phyloP scores from a whole-genome alignment of 2,329 filamentous ascomycete species.

The Nigrospora osmanthi region DNA sequence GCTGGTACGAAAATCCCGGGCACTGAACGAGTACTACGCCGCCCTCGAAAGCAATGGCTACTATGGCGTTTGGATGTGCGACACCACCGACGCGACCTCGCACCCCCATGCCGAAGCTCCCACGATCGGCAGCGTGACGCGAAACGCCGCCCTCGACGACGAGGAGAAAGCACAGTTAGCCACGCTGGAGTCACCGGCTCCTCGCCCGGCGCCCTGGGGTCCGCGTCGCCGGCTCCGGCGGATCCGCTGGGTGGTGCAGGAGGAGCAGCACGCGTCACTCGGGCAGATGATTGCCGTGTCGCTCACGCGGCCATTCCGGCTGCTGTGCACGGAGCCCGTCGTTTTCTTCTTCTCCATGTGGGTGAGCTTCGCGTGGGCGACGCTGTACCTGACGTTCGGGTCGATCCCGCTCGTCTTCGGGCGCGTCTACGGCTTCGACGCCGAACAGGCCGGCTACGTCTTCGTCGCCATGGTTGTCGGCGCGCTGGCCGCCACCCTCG shows the following conservation, averaged over 20 bases:
- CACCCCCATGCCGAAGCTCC: not conserved
- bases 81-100: not conserved
- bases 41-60: conserved; percentile 57
- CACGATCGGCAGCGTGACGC: not conserved
- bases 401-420: conserved; percentile 73
- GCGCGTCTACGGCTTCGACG: conserved; percentile 58
- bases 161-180: conserved; percentile 8
- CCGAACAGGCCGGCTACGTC: conserved; percentile 60
- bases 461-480: conserved; percentile 69
- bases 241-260: conserved; percentile 78
- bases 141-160: not conserved
- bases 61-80: conserved; percentile 35
- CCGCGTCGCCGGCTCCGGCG: conserved; percentile 30
- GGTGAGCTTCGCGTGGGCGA: conserved; percentile 84
- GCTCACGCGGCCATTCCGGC: conserved; percentile 68
- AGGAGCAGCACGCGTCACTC: conserved; percentile 67
- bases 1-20: conserved; percentile 64
- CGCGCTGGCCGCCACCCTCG: conserved; percentile 54
- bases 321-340: conserved; percentile 68
- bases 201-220: not conserved
- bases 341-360: conserved; percentile 85
- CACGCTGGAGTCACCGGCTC: not conserved
- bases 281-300: conserved; percentile 65
- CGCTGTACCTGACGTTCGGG: conserved; percentile 78
- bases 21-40: conserved; percentile 74